These are phyloP conservation scores for Dacryopinax primogenitus DNA, from an alignment of 768 basidiomycete genomes.

Conservation along the genomic window DNA sequence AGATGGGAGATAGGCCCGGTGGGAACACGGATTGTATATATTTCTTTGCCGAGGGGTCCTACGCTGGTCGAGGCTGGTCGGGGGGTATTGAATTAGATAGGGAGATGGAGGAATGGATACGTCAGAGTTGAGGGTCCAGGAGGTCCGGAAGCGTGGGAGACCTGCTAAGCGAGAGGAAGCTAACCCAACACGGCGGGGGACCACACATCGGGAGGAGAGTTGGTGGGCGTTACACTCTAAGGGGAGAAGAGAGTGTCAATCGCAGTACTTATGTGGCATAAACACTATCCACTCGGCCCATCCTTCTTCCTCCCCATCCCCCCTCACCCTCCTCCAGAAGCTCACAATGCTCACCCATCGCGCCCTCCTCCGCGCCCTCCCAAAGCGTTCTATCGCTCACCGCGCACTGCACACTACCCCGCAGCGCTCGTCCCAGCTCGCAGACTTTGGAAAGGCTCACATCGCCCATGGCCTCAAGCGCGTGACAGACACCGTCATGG, in stretches of 20 bases:
- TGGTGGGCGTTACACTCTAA: background rate
- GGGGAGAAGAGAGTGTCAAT: too few species aligned
- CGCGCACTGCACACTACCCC: conserved; percentile 29
- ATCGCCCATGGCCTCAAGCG: conserved; percentile 27
- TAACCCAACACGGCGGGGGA: too few species aligned
- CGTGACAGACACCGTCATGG: conserved; percentile 25
- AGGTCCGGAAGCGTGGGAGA: background rate
- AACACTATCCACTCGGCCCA: background rate
- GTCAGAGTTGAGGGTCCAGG: background rate
- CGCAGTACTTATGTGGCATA: background rate
- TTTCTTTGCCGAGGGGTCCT: too few species aligned
- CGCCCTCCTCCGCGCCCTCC: background rate
- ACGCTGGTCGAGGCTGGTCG: too few species aligned
- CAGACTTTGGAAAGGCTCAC: conserved; percentile 27
- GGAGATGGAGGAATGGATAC: background rate
- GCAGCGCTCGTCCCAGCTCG: conserved; percentile 35
- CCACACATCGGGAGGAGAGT: too few species aligned
- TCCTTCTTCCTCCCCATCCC: background rate
- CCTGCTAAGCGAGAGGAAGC: background rate
- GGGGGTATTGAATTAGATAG: background rate
- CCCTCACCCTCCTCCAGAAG: background rate
- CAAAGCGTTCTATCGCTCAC: background rate
- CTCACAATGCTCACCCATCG: background rate
- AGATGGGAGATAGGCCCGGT: too few species aligned
- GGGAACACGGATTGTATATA: too few species aligned